phyloP scores from a whole-genome alignment of 2,329 filamentous ascomycete genomes.

The Didymella lethalis region DNA sequence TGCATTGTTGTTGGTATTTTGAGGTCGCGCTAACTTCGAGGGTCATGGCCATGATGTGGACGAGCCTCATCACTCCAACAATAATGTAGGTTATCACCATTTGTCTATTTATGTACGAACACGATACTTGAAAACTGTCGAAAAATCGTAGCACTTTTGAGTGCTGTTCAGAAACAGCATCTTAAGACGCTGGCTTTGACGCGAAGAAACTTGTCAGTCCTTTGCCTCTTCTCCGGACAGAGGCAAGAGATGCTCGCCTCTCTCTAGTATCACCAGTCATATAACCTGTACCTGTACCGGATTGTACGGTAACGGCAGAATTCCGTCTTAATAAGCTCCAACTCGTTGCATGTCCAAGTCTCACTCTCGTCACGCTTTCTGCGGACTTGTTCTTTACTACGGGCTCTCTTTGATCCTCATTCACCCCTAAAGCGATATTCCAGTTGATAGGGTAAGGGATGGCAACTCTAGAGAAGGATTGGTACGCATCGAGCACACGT shows the following conservation, averaged over 20 bases:
- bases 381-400: neutral
- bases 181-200: neutral
- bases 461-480: neutral
- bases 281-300: neutral
- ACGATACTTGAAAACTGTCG: neutral
- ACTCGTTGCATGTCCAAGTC: neutral
- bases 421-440: neutral
- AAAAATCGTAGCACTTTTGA: neutral
- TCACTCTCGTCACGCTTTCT: neutral
- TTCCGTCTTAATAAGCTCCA: neutral
- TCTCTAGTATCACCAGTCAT: neutral
- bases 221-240: neutral
- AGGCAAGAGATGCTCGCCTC: neutral
- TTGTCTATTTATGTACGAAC: neutral
- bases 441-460: neutral
- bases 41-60: neutral
- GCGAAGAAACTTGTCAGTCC: neutral
- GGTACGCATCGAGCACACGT: neutral
- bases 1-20: neutral
- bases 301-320: neutral
- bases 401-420: neutral
- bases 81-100: neutral
- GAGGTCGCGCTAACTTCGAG: neutral
- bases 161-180: neutral
- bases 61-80: neutral